Evolutionary conservation across 176 grass and related monocot genomes (phyloP), one percentile per base, ranked within the genome.

Genomic region (Aechmea fasciata): DNA sequence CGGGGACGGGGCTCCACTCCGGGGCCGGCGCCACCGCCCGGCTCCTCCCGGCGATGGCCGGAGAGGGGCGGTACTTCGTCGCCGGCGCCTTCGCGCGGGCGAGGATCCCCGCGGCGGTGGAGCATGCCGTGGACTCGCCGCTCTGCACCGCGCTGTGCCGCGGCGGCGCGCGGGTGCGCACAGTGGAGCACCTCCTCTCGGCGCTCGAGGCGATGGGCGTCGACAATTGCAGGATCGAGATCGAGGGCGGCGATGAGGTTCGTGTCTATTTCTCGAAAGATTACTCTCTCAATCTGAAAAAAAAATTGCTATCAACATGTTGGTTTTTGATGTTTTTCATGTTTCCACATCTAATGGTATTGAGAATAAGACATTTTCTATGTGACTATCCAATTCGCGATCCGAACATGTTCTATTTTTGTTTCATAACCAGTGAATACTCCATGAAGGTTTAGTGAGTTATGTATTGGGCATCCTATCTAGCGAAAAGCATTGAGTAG

Each of bases 151-250:
- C 82, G 55, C 87, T 97, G 47, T 77, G 68, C 14, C 73, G 76
- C 13, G 65, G 52, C 57, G 75, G 67, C 8, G 55, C 67, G 13
- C 66, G 73, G 71, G 79, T 92, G 47, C 73, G 84, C 28, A 97
- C 86, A 11, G 94, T 92, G 3, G 94, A 97, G 74, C 94, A 97
- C 68, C 75, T 97, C 18, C 79, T 97, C 19, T 97, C 89, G 19
- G 83, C 94, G 8, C 81, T 97, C 24, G 94, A 97, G 77, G 89
- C 82, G 2, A 79, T 86, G 13, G 82, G 86, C 13, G 82, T 97
- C 13, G 94, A 97, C 77, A 97, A 97, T 57, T 92, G 89, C 77
- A 76, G 79, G 28, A 75, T 99, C 25, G 87, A 85, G 83, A 71
- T 99, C 52, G 65, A 64, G 51, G 77, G 94, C 49, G 87, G 89